phyloP scores from a whole-genome alignment of 768 basidiomycete genomes.

The Thelephora aurantiotincta region DNA sequence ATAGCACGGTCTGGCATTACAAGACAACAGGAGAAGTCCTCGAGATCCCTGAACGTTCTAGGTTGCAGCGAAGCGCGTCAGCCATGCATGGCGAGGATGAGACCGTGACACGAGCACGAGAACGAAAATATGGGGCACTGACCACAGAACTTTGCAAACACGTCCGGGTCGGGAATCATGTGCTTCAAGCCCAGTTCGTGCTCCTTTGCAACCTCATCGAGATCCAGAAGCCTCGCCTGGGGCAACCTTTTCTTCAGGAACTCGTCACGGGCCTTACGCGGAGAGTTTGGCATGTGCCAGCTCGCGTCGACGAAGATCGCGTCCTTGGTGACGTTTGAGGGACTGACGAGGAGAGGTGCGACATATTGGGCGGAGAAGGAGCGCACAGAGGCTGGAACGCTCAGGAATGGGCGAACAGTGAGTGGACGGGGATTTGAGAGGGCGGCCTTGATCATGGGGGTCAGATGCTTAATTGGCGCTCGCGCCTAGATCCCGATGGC shows the following conservation, averaged over 20 bases:
- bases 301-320: conserved; percentile 56
- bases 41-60: conserved; percentile 60
- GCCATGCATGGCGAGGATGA: background rate
- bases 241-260: conserved; percentile 56
- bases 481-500: no score
- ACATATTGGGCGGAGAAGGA: background rate
- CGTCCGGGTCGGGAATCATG: conserved; percentile 72
- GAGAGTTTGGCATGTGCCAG: conserved; percentile 91
- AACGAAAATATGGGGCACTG: conserved; percentile 16
- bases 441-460: no score
- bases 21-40: conserved; percentile 71
- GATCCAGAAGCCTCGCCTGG: conserved; percentile 58
- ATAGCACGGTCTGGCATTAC: conserved; percentile 20
- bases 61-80: conserved; percentile 7
- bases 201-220: conserved; percentile 63
- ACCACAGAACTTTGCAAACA: conserved; percentile 77
- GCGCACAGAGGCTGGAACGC: no score
- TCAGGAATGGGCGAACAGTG: no score
- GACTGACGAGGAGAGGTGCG: conserved; percentile 12
- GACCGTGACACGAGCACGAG: background rate
- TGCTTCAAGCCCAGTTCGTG: conserved; percentile 78
- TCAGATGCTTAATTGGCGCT: no score
- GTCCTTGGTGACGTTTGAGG: conserved; percentile 11
- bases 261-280: conserved; percentile 57
- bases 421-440: no score